Evolutionary conservation across 2,329 filamentous ascomycete genomes (phyloP).

Genomic region (Fusarium chuoi): DNA sequence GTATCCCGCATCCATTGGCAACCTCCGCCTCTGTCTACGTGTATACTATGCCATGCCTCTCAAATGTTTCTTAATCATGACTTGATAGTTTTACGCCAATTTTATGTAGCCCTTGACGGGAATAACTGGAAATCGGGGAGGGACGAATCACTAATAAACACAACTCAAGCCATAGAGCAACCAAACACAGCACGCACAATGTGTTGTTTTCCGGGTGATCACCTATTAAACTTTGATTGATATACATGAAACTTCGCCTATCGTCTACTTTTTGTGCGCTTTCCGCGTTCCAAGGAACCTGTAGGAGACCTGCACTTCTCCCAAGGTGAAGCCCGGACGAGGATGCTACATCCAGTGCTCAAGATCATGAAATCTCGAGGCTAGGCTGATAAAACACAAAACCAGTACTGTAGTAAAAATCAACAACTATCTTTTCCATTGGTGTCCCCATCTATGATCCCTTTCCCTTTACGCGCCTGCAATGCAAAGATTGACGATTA

Average conservation of each 20-base stretch:
- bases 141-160: neutral
- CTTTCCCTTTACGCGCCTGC: slow-evolving; percentile 21
- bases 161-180: neutral
- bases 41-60: neutral
- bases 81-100: neutral
- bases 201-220: slow-evolving; percentile 14
- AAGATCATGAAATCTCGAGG: slow-evolving; percentile 16
- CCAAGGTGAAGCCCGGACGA: slow-evolving; percentile 8
- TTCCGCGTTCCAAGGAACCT: slow-evolving; percentile 19
- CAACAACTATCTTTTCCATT: slow-evolving; percentile 10
- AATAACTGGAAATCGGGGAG: neutral
- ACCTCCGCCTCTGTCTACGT: slow-evolving; percentile 8
- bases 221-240: slow-evolving; percentile 7
- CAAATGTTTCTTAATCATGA: neutral
- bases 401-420: slow-evolving; percentile 15
- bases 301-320: slow-evolving; percentile 51
- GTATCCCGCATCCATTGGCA: slow-evolving; percentile 34
- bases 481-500: slow-evolving; percentile 56
- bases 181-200: neutral
- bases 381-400: slow-evolving; percentile 19
- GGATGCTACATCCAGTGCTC: slow-evolving; percentile 1
- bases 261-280: slow-evolving; percentile 13
- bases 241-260: slow-evolving; percentile 34
- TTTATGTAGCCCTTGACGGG: neutral
- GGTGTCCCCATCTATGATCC: slow-evolving; percentile 27